Evolutionary conservation across 148 eudicot genomes (phyloP), one percentile per base, ranked within the genome.

Genomic region (Silene conica): DNA sequence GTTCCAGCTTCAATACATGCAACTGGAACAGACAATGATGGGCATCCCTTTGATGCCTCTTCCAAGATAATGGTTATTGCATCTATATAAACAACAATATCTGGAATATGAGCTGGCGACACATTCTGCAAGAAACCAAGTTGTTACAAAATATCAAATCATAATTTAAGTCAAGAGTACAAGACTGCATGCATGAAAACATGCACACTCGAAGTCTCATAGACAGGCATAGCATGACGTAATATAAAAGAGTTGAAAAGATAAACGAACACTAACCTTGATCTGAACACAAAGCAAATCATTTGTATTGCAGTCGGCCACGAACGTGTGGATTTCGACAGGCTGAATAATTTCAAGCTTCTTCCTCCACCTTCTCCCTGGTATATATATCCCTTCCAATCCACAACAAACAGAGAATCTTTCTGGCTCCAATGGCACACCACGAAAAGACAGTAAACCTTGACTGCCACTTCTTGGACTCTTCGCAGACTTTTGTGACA

Each of bases 361-460:
- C 80, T 87, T 88, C 79, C 96, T 90, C 99, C 97, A 95, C 85
- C 97, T 83, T 82, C 90, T 86, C 74, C 97, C 99, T 16, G 97
- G 99, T 62, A 83, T 83, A 57, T 90, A 92, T 69, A 95, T 95
- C 45, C 97, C 99, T 75, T 95, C 96, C 84, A 95, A 81, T 76
- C 97, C 99, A 82, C 97, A 92, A 69, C 86, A 84, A 77, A 90
- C 97, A 73, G 97, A 92, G 78, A 95, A 95, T 69, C 99, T 95
- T 78, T 95, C 92, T 31, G 89, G 96, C 82, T 88, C 93, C 82
- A 92, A 72, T 68, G 96, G 80, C 73, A 91, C 90, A 76, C 99
- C 99, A 57, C 99, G 90, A 74, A 95, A 95, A 72, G 99, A 95
- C 67, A 92, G 83, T 74, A 90, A 82, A 52, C 87, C 94, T 74